Evolutionary conservation across 805 yeast species (phyloP), one percentile per base, ranked within the genome.

Genomic region (Martiniozyma abietophila): DNA sequence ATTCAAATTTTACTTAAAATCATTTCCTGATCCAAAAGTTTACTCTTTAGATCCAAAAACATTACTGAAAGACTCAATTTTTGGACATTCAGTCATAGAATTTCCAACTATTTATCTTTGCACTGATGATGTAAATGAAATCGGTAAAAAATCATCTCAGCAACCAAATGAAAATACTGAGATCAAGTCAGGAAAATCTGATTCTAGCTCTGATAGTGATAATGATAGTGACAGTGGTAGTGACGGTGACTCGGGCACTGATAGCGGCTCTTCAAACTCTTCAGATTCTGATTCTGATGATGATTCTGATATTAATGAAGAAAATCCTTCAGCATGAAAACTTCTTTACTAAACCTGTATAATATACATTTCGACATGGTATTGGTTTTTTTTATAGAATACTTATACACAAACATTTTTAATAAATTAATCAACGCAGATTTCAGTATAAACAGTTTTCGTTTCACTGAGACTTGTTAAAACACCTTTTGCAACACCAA

Each of bases 31-130:
- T n/a, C 23, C 17, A 15, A 33, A 34, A 15, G 24, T 25, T 14
- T 23, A 24, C 6, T n/a, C 11, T 58, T 62, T 15, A 34, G 52
- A 11, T 7, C 18, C 22, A 0, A 53, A 47, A 1, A 45, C 44
- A n/a, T 38, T 59, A 16, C 46, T 82, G 2, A 69, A 69, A 0
- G 71, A 67, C 17, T 61, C 63, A 1, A 45, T 85, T n/a, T 58
- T 60, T 38, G 74, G 74, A 23, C 65, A 66, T 36, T 63, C 75
- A 0, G 81, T 85, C 0, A 64, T 84, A 23, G 96, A 85, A 50
- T 85, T 70, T 44, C 95, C 96, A 0, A 78, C 86, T 0, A 60
- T 85, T 4, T 65, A 61, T 36, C 61, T 80, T 1, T 38, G 38
- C 17, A 41, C 38, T 8, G 27, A 32, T 6, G 31, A 27, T 18